A percentile compares a stretch with the other conserved stretches of the same genome.
Conservation (phyloP, 1,284 basidiomycete species). For the Microbotryum lychnidis-dioicae region DNA sequence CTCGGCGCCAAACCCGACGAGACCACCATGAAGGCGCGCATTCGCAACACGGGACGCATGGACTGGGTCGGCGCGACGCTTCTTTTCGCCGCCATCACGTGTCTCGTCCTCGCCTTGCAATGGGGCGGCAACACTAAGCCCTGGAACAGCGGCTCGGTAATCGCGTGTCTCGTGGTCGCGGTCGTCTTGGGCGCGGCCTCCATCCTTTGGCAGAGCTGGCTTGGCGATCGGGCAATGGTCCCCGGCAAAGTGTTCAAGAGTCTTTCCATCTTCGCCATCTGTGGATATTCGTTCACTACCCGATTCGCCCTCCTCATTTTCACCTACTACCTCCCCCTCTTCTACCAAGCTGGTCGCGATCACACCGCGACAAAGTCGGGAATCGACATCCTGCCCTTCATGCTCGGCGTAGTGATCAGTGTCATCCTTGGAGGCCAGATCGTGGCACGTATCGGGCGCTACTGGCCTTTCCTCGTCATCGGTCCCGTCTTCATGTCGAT, state of each 20-base stretch:
- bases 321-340: slow-evolving; percentile 10
- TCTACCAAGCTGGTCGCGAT: slow-evolving; percentile 17
- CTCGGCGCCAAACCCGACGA: slow-evolving; percentile 21
- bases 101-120: slow-evolving; percentile 36
- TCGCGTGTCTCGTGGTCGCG: slow-evolving; percentile 37
- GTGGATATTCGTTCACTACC: slow-evolving; percentile 18
- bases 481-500: slow-evolving; percentile 40
- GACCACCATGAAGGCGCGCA: not conserved
- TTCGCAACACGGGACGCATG: slow-evolving; percentile 27
- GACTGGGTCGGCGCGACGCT: slow-evolving; percentile 37
- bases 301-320: slow-evolving; percentile 27
- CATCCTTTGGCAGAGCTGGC: slow-evolving; percentile 32
- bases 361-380: slow-evolving; percentile 31
- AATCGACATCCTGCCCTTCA: slow-evolving; percentile 34
- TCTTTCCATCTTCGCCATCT: slow-evolving; percentile 33
- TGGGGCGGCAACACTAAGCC: slow-evolving; percentile 35
- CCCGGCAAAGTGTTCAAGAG: slow-evolving; percentile 32
- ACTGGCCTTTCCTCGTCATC: slow-evolving; percentile 41
- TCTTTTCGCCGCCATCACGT: slow-evolving; percentile 34
- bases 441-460: slow-evolving; percentile 37
- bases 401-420: slow-evolving; percentile 31
- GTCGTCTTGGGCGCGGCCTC: slow-evolving; percentile 28
- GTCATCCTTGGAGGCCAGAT: slow-evolving; percentile 32
- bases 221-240: slow-evolving; percentile 36
- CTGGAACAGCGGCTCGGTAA: slow-evolving; percentile 38